Percentiles rank a stretch among this genome's conserved stretches.
phyloP scores from a whole-genome alignment of 2,329 filamentous ascomycete genomes.

The Penicillium sp. region DNA sequence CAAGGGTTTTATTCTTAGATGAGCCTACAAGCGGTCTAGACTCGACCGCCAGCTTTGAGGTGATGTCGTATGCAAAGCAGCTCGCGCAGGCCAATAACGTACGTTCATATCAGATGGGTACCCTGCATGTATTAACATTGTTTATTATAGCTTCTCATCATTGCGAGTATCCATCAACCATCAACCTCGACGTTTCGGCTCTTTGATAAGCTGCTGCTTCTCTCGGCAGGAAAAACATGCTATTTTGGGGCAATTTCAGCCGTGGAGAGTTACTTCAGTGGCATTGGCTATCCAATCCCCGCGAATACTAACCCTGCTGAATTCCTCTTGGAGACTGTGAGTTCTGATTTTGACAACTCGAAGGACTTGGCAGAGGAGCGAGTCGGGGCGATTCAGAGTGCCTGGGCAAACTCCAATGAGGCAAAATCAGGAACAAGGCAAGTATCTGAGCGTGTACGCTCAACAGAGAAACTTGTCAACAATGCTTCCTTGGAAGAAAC shows the following conservation, averaged over 20 bases:
- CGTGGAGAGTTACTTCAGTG: slow-evolving; percentile 63
- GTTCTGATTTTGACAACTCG: slow-evolving; percentile 67
- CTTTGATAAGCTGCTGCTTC: slow-evolving; percentile 74
- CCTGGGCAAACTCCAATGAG: slow-evolving; percentile 55
- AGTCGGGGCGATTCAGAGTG: slow-evolving; percentile 53
- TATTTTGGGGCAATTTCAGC: slow-evolving; percentile 66
- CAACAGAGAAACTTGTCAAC: slow-evolving; percentile 27
- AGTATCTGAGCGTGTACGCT: slow-evolving; percentile 19
- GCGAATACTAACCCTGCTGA: slow-evolving; percentile 75
- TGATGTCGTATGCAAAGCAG: slow-evolving; percentile 68
- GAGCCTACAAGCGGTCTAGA: slow-evolving; percentile 83
- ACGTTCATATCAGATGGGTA: slow-evolving; percentile 19
- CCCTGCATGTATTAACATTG: slow-evolving; percentile 5
- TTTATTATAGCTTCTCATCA: slow-evolving; percentile 62
- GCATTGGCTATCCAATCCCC: slow-evolving; percentile 62
- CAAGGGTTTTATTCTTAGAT: slow-evolving; percentile 77
- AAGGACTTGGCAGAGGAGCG: slow-evolving; percentile 48
- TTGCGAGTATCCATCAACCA: slow-evolving; percentile 83
- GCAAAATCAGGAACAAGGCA: slow-evolving; percentile 33
- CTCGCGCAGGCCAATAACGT: slow-evolving; percentile 67
- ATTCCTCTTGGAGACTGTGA: slow-evolving; percentile 74
- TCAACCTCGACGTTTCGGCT: slow-evolving; percentile 75
- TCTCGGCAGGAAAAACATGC: slow-evolving; percentile 68
- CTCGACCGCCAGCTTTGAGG: slow-evolving; percentile 71
- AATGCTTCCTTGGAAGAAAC: slow-evolving; percentile 19